A percentile compares a stretch with the other conserved stretches of the same genome.
phyloP scores from a whole-genome alignment of 2,329 filamentous ascomycete genomes.

The Plenodomus tracheiphilus region DNA sequence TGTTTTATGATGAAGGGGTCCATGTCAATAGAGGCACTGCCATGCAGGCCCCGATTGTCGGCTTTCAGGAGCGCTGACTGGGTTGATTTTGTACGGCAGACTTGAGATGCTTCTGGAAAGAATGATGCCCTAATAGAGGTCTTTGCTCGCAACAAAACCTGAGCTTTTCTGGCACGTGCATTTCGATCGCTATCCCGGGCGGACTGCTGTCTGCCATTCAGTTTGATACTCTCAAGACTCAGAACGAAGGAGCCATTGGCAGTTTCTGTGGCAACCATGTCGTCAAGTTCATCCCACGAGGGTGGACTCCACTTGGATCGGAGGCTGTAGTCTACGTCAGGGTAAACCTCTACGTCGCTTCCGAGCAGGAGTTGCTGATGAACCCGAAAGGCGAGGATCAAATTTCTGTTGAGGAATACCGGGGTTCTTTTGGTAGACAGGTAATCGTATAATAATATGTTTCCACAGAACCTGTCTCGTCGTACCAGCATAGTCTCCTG shows the following conservation, averaged over 20 bases:
- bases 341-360: background rate
- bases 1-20: conserved; percentile 25
- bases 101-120: conserved; percentile 1
- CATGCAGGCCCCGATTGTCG: background rate
- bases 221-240: conserved; percentile 19
- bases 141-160: conserved; percentile 4
- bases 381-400: conserved; percentile 20
- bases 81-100: background rate
- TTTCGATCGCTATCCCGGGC: background rate
- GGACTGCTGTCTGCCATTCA: background rate
- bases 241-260: conserved; percentile 22
- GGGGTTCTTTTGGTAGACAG: conserved; percentile 22
- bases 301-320: conserved; percentile 28
- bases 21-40: background rate
- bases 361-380: conserved; percentile 16
- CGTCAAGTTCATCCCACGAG: conserved; percentile 19
- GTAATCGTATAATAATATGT: conserved; percentile 30
- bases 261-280: conserved; percentile 30
- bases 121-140: conserved; percentile 10
- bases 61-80: conserved; percentile 10
- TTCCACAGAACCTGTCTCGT: conserved; percentile 24
- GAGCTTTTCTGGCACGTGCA: conserved; percentile 2
- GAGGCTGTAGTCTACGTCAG: conserved; percentile 1
- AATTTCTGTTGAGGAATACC: conserved; percentile 32
- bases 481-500: conserved; percentile 23